Conservation (phyloP, 2,329 filamentous ascomycete species). For the Fusarium musae region DNA sequence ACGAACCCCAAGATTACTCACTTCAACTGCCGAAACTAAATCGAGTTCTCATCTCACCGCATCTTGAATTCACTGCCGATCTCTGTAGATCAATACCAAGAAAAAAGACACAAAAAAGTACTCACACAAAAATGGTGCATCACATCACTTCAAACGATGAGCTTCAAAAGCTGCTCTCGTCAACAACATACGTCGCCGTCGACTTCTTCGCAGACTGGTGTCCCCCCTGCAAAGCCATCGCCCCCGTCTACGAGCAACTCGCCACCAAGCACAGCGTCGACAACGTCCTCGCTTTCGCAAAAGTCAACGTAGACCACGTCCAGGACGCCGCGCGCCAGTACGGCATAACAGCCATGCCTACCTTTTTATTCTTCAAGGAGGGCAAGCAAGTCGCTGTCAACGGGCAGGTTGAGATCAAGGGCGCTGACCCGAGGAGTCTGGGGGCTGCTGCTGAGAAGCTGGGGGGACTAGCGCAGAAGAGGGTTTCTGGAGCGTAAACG, state of each 20-base stretch:
- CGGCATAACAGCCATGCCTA: conserved; percentile 90
- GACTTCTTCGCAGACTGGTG: conserved; percentile 66
- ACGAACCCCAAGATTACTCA: background rate
- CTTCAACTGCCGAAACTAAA: background rate
- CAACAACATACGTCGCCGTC: conserved; percentile 56
- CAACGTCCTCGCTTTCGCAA: conserved; percentile 78
- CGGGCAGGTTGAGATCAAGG: conserved; percentile 49
- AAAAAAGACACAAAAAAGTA: background rate
- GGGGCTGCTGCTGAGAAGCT: conserved; percentile 53
- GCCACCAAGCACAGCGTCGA: conserved; percentile 44
- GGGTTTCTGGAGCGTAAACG: conserved; percentile 18
- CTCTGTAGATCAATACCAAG: conserved; percentile 11
- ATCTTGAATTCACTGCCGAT: background rate
- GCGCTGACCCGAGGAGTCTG: conserved; percentile 48
- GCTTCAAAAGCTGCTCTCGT: conserved; percentile 52
- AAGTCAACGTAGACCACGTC: conserved; percentile 90
- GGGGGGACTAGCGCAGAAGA: conserved; percentile 50
- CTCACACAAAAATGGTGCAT: conserved; percentile 38
- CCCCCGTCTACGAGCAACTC: conserved; percentile 54
- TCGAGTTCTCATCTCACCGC: background rate
- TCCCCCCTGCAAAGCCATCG: conserved; percentile 60
- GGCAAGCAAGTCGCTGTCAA: conserved; percentile 45
- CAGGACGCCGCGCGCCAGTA: conserved; percentile 79
- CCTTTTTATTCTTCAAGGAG: conserved; percentile 87
- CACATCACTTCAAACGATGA: conserved; percentile 47